A percentile compares a stretch with the other conserved stretches of the same genome.
Conservation (phyloP, 2,329 filamentous ascomycete genomes). For the Graphiopsis chlorocephala region DNA sequence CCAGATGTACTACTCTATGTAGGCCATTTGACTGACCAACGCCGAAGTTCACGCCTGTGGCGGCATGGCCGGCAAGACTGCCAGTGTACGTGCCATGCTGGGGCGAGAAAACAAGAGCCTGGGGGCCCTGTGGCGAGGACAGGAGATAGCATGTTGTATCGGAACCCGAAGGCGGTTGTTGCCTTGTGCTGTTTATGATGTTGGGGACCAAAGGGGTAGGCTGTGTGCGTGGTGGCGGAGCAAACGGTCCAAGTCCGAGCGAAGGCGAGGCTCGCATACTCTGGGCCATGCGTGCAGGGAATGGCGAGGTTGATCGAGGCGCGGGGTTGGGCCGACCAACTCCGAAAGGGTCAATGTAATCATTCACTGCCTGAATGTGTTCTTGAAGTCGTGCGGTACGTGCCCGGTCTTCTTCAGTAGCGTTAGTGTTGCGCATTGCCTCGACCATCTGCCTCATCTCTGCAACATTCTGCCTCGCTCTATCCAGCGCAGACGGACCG, state of each 20-base stretch:
- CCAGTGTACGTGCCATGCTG: slow-evolving; percentile 32
- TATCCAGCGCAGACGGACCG: slow-evolving; percentile 29
- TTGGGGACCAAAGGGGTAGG: not conserved
- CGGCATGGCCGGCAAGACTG: not conserved
- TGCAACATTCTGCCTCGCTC: slow-evolving; percentile 31
- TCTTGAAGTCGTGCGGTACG: slow-evolving; percentile 25
- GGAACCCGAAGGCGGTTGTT: slow-evolving; percentile 18
- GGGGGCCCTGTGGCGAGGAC: slow-evolving; percentile 45
- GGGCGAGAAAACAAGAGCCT: slow-evolving; percentile 44
- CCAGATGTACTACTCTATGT: not conserved
- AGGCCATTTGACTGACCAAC: not conserved
- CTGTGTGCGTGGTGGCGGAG: slow-evolving; percentile 8
- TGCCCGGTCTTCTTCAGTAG: slow-evolving; percentile 24
- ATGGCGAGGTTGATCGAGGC: slow-evolving; percentile 10
- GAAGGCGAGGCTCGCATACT: slow-evolving; percentile 13
- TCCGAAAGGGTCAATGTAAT: slow-evolving; percentile 32
- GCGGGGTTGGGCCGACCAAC: slow-evolving; percentile 13
- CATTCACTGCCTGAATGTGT: slow-evolving; percentile 25
- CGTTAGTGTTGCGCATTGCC: slow-evolving; percentile 24
- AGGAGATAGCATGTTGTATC: slow-evolving; percentile 42
- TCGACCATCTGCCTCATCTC: slow-evolving; percentile 33
- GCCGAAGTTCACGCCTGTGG: not conserved
- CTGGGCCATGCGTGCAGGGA: slow-evolving; percentile 10
- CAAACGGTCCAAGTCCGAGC: slow-evolving; percentile 4
- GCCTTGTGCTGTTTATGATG: slow-evolving; percentile 19